Conservation (phyloP, 345 rosid genomes). For the Eucalyptus marginata region DNA sequence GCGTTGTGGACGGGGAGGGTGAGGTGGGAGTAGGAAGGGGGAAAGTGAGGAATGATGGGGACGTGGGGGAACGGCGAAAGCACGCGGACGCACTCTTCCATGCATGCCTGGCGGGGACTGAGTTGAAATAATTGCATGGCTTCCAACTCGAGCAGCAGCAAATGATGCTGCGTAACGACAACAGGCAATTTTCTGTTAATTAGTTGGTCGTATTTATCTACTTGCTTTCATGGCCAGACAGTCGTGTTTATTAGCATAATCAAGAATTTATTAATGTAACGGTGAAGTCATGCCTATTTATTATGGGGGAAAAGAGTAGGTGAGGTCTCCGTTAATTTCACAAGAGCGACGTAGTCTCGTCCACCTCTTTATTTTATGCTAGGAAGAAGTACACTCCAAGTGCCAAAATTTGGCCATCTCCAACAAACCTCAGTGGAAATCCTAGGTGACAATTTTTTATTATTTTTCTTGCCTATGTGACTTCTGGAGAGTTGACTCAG, state of each 20-base stretch:
- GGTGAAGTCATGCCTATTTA: neutral
- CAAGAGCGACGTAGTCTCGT: neutral
- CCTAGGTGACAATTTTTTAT: no score
- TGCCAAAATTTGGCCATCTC: no score
- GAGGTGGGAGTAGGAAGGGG: neutral
- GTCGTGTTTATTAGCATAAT: neutral
- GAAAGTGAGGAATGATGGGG: neutral
- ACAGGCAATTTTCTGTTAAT: neutral
- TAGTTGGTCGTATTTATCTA: neutral
- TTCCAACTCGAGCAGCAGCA: neutral
- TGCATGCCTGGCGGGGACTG: neutral
- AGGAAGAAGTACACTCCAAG: no score
- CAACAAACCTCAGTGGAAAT: rapidly evolving
- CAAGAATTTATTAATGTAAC: neutral
- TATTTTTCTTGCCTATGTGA: no score
- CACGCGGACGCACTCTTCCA: neutral
- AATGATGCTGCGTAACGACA: neutral
- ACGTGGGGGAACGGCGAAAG: neutral
- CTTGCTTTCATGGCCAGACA: neutral
- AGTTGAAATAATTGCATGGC: neutral
- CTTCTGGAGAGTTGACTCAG: no score
- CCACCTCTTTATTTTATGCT: neutral
- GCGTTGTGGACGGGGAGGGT: neutral
- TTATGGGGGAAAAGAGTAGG: neutral
- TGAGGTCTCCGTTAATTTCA: neutral